phyloP scores from a whole-genome alignment of 129 eudicot species.

The Lactuca saligna region DNA sequence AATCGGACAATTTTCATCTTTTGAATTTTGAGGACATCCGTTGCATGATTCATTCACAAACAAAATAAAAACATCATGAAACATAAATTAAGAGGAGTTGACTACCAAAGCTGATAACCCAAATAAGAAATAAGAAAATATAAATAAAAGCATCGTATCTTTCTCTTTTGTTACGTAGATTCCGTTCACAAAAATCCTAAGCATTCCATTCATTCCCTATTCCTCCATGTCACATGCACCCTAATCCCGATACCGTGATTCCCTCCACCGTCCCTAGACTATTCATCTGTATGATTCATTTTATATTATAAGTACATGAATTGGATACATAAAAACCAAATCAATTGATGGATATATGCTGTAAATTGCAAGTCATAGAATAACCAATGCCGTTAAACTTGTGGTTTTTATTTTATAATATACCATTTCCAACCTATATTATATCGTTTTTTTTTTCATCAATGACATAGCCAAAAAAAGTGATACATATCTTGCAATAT shows the following conservation, averaged over 20 bases:
- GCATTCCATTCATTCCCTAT: constrained; percentile 3
- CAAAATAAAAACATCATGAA: too few species aligned
- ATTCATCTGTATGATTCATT: not conserved
- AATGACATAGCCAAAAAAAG: not conserved
- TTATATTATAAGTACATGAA: not conserved
- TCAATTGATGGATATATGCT: not conserved
- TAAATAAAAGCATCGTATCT: constrained; percentile 4
- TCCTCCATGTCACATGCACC: constrained; percentile 5
- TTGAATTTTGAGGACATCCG: too few species aligned
- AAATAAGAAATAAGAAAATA: not conserved
- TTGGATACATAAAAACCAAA: not conserved
- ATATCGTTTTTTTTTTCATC: not conserved
- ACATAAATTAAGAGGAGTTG: not conserved
- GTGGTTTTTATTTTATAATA: not conserved
- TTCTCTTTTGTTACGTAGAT: constrained; percentile 25
- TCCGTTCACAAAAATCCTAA: constrained; percentile 29
- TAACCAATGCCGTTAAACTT: not conserved
- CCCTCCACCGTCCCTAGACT: not conserved
- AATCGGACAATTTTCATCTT: too few species aligned
- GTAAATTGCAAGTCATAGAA: not conserved
- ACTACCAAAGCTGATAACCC: not conserved
- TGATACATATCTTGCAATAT: not conserved
- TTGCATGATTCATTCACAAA: too few species aligned
- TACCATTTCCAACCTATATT: not conserved
- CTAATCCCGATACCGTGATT: constrained; percentile 30